These are phyloP conservation scores for Aspergillus glaucus DNA, from an alignment of 2,329 filamentous ascomycete genomes.

Conservation along the genomic window DNA sequence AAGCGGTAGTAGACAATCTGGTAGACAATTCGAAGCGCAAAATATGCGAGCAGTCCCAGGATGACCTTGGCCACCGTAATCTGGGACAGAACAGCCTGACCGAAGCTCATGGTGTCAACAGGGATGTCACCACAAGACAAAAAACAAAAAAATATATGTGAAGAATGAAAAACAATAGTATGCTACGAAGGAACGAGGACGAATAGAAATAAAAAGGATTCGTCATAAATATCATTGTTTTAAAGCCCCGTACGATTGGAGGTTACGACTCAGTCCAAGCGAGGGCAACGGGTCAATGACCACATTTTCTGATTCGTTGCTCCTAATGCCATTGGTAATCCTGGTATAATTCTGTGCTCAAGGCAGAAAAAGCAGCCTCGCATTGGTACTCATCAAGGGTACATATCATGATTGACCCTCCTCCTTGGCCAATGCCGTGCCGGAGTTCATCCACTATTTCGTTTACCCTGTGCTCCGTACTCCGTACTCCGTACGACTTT, in stretches of 20 bases:
- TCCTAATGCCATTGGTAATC: too few species aligned
- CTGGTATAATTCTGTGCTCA: too few species aligned
- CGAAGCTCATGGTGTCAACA: slow-evolving; percentile 18
- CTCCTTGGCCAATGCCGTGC: too few species aligned
- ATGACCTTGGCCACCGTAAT: slow-evolving; percentile 21
- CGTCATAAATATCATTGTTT: not conserved
- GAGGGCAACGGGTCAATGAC: not conserved
- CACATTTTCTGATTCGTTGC: not conserved
- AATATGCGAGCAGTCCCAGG: slow-evolving; percentile 18
- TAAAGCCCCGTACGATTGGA: not conserved
- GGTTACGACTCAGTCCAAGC: not conserved
- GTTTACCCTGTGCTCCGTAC: too few species aligned
- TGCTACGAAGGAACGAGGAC: not conserved
- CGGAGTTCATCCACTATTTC: too few species aligned
- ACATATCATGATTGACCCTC: too few species aligned
- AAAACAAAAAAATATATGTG: too few species aligned
- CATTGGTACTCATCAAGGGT: too few species aligned
- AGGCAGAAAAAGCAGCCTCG: too few species aligned
- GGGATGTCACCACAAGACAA: not conserved
- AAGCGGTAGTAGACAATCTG: slow-evolving; percentile 41
- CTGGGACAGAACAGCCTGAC: slow-evolving; percentile 17
- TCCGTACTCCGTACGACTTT: too few species aligned
- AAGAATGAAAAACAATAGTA: not conserved
- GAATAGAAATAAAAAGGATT: not conserved
- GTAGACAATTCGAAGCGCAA: slow-evolving; percentile 18